A percentile compares a stretch with the other conserved stretches of the same genome.
Conservation (phyloP, 179 eudicot species). For the Silene coronaria region DNA sequence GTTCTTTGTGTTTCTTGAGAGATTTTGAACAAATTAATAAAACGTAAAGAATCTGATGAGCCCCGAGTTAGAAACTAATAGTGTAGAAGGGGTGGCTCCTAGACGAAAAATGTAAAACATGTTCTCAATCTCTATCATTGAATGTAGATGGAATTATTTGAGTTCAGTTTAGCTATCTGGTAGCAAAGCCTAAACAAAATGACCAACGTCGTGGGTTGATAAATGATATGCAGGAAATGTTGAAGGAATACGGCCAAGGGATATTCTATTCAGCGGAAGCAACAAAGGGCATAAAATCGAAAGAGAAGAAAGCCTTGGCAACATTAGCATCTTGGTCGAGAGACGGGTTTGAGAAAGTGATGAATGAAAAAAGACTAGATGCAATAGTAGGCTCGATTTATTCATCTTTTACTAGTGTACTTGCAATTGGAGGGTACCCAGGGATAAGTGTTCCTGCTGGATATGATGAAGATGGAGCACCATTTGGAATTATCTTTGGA, state of each 20-base stretch:
- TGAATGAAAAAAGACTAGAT: constrained; percentile 28
- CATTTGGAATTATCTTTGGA: constrained; percentile 49
- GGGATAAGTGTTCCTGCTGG: constrained; percentile 38
- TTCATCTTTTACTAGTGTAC: constrained; percentile 17
- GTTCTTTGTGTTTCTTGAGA: too few species aligned
- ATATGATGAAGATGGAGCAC: constrained; percentile 28
- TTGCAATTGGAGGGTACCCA: constrained; percentile 43
- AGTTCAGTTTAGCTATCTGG: too few species aligned
- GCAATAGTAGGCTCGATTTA: constrained; percentile 26
- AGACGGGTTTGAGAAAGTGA: constrained; percentile 35
- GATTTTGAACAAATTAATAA: too few species aligned
- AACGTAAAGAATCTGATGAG: too few species aligned
- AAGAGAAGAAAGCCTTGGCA: constrained; percentile 24
- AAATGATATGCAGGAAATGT: constrained; percentile 32
- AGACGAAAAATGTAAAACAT: too few species aligned
- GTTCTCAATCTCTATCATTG: too few species aligned
- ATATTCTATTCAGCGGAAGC: constrained; percentile 28
- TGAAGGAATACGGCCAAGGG: constrained; percentile 36
- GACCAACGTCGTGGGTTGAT: background rate
- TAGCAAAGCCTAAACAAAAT: background rate
- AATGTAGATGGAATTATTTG: too few species aligned
- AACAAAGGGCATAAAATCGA: constrained; percentile 22
- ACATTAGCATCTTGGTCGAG: constrained; percentile 16
- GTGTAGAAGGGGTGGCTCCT: too few species aligned
- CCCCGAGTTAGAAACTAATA: too few species aligned